A percentile compares a stretch with the other conserved stretches of the same genome.
Evolutionary conservation across 768 basidiomycete species (phyloP).

Genomic region (Tephrocybe sp.): DNA sequence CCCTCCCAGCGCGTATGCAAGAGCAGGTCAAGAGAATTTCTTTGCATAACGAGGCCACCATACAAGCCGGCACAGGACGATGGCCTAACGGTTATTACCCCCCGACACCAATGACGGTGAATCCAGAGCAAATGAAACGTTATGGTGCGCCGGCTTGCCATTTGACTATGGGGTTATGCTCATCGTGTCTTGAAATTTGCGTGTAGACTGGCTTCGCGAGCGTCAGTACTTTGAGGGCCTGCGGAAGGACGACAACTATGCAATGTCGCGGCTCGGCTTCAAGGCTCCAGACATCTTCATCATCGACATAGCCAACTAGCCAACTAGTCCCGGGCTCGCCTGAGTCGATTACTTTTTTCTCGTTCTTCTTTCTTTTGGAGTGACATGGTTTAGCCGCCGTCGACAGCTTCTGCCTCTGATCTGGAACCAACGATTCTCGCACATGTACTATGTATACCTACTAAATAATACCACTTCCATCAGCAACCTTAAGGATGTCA

Average conservation of each 20-base stretch:
- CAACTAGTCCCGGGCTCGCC: slow-evolving; percentile 28
- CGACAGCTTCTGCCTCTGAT: not conserved
- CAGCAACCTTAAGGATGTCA: too few species aligned
- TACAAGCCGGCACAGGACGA: slow-evolving; percentile 15
- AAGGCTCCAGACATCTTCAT: slow-evolving; percentile 79
- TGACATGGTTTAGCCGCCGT: not conserved
- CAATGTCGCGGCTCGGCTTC: slow-evolving; percentile 64
- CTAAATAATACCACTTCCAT: too few species aligned
- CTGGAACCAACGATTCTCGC: slow-evolving; percentile 2
- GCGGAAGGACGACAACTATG: slow-evolving; percentile 59
- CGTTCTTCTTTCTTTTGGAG: slow-evolving; percentile 7
- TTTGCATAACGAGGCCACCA: slow-evolving; percentile 26
- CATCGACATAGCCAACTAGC: slow-evolving; percentile 64
- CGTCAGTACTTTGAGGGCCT: slow-evolving; percentile 69
- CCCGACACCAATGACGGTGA: slow-evolving; percentile 43
- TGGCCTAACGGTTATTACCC: slow-evolving; percentile 47
- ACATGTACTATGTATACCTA: not conserved
- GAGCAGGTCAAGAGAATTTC: slow-evolving; percentile 72
- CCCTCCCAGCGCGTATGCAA: slow-evolving; percentile 63
- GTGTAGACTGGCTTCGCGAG: slow-evolving; percentile 76
- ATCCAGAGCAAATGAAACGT: slow-evolving; percentile 44
- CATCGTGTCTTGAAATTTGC: not conserved
- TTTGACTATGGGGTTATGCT: too few species aligned
- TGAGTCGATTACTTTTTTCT: not conserved
- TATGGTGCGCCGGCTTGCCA: slow-evolving; percentile 48